phyloP scores from a whole-genome alignment of 1,139 yeast species.

The Casaregolazyma suthepensis region DNA sequence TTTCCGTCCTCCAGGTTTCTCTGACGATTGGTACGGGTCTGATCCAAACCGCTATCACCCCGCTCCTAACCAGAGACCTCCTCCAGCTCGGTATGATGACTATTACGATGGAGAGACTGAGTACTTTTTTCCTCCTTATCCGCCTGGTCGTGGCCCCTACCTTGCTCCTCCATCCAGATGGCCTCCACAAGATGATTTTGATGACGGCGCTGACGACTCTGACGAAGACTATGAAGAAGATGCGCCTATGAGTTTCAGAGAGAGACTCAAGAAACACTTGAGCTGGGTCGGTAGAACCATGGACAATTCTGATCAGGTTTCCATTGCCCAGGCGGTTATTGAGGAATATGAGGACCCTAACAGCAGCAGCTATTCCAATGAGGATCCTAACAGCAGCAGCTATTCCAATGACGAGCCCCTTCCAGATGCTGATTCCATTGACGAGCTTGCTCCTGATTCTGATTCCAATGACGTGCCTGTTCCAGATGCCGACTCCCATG shows the following conservation, averaged over 20 bases:
- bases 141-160: neutral
- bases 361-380: neutral
- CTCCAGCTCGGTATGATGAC: conserved; percentile 1
- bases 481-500: neutral
- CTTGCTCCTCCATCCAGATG: neutral
- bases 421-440: neutral
- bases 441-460: neutral
- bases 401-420: neutral
- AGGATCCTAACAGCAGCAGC: neutral
- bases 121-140: neutral
- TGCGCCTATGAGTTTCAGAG: neutral
- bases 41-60: neutral
- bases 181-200: neutral
- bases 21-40: conserved; percentile 4
- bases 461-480: neutral
- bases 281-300: neutral
- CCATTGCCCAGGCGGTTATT: neutral
- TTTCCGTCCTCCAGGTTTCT: neutral
- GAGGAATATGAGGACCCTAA: conserved; percentile 4
- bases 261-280: neutral
- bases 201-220: conserved; percentile 1
- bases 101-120: conserved; percentile 1
- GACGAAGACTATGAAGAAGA: conserved; percentile 8
- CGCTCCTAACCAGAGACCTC: neutral
- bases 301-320: neutral